Conservation (phyloP, 208 protist genomes). For the Trichomonas vaginalis region DNA sequence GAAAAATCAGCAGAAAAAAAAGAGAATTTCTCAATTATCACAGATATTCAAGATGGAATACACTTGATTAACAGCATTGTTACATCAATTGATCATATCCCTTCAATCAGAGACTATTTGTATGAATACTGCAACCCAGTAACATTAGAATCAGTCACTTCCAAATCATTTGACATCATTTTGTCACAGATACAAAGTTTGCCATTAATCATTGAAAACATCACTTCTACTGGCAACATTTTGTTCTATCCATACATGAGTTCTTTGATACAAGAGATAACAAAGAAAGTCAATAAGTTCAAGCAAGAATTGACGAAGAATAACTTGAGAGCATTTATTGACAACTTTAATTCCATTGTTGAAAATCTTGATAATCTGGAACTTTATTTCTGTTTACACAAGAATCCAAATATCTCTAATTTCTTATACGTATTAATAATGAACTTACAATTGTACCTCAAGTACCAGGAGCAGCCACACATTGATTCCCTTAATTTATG, state of each 20-base stretch:
- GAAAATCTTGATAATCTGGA: not conserved
- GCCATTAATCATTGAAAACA: not conserved
- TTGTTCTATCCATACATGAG: not conserved
- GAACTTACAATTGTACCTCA: not conserved
- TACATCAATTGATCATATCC: not conserved
- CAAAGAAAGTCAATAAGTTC: not conserved
- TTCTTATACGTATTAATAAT: not conserved
- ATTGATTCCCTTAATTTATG: not conserved
- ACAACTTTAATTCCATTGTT: not conserved
- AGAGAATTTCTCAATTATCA: too few relatives aligned
- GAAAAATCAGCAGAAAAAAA: too few relatives aligned
- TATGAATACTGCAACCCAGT: too few relatives aligned
- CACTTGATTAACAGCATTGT: too few relatives aligned
- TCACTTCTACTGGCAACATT: not conserved
- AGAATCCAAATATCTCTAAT: not conserved
- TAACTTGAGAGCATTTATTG: not conserved
- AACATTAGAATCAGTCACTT: too few relatives aligned
- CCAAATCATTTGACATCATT: too few relatives aligned
- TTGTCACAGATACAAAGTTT: too few relatives aligned
- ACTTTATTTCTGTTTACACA: not conserved
- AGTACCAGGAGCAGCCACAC: not conserved
- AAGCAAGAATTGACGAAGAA: not conserved
- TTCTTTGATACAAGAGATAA: not conserved
- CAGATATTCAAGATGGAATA: too few relatives aligned
- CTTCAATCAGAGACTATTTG: too few relatives aligned